Evolutionary conservation across 1,284 basidiomycete genomes (phyloP), one percentile per base, ranked within the genome.

Genomic region (Leccinum griseonigrum): DNA sequence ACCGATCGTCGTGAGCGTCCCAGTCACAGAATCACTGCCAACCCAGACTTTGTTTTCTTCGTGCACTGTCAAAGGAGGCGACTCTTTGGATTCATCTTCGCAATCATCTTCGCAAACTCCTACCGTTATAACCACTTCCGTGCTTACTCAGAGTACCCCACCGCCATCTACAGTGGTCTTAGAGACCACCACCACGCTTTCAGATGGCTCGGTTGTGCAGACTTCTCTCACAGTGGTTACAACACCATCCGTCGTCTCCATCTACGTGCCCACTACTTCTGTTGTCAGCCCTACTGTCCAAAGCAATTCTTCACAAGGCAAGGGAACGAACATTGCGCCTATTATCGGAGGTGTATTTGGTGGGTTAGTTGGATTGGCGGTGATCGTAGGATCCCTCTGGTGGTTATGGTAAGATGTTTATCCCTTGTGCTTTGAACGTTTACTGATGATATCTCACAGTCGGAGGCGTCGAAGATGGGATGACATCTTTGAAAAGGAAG

Each of bases 281-380:
- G 6, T 70, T 22, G 40, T 66, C 34, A 60, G 31, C 52, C 67
- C 67, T 34, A 67, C 62, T 60, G 61, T 68, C 36, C 65, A 72
- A 50, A 70, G 63, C 29, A n/a, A 52, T 51, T 14, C 18, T 7
- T 60, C 70, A 1, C 64, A 51, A 28, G 64, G 59, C 40, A 63
- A 70, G 38, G 66, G 75, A 3, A 69, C 70, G 14, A 73, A 78
- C 61, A 63, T 81, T 13, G 80, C 74, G 1, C 75, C 83, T 4
- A 84, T 86, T 62, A 72, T 83, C 16, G 84, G 84, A 51, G 84
- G 84, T 26, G 79, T 77, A 18, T 69, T 83, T 0, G 84, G 83
- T 6, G 84, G 84, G 7, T 78, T 85, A 57, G 74, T 79, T 58
- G 81, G 78, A 16, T 70, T 85, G 10, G 62, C 78, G 18, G 74